Evolutionary conservation across 768 basidiomycete species (phyloP).

Genomic region (Naematelia encephala): DNA sequence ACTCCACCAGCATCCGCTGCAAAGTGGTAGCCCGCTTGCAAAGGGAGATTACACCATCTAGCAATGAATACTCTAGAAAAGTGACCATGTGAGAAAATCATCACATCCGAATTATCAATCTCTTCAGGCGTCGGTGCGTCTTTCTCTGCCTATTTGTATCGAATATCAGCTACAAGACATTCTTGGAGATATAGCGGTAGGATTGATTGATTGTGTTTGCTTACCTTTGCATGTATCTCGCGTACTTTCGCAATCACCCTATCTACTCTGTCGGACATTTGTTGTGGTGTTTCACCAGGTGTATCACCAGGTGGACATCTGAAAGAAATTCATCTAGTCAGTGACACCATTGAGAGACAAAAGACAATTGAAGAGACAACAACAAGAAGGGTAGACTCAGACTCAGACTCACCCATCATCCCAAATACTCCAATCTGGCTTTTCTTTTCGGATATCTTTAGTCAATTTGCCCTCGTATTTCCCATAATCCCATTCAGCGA

Average conservation of each 20-base stretch:
- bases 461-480: conserved; percentile 78
- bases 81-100: conserved; percentile 79
- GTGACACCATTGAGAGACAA: not conserved
- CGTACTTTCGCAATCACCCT: conserved; percentile 65
- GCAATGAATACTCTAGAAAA: conserved; percentile 68
- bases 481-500: conserved; percentile 78
- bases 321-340: not conserved
- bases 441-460: conserved; percentile 69
- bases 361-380: not conserved
- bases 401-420: conserved; percentile 62
- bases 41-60: conserved; percentile 72
- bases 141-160: conserved; percentile 33
- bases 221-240: conserved; percentile 42
- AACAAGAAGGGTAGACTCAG: not conserved
- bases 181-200: not conserved
- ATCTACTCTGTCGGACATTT: conserved; percentile 79
- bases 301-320: conserved; percentile 67
- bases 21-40: conserved; percentile 58
- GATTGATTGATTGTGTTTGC: conserved; percentile 3
- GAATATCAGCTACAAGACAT: not conserved
- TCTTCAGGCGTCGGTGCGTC: conserved; percentile 28
- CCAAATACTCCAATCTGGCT: conserved; percentile 76
- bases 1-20: conserved; percentile 82
- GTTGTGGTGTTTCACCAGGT: conserved; percentile 70
- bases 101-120: conserved; percentile 59